phyloP scores from a whole-genome alignment of 805 yeast genomes.

The Candida chilensis region DNA sequence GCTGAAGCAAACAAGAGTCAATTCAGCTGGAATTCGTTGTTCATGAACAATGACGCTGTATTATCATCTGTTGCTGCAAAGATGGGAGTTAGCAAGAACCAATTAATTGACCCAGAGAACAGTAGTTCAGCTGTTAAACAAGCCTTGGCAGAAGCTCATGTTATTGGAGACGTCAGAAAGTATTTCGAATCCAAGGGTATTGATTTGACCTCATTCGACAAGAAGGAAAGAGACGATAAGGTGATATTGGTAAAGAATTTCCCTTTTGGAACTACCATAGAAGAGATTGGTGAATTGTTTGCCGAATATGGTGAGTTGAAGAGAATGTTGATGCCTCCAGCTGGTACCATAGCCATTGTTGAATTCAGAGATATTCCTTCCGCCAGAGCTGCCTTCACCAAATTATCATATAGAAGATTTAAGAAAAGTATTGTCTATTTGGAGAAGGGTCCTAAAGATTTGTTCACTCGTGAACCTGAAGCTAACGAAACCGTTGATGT shows the following conservation, averaged over 20 bases:
- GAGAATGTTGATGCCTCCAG: constrained; percentile 87
- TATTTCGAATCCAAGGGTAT: constrained; percentile 83
- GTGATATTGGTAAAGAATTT: constrained; percentile 83
- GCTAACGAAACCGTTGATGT: constrained; percentile 18
- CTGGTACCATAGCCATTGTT: constrained; percentile 91
- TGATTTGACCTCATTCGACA: constrained; percentile 63
- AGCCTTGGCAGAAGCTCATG: constrained; percentile 95
- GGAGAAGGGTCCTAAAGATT: constrained; percentile 87
- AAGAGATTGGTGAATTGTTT: constrained; percentile 78
- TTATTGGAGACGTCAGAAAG: constrained; percentile 81
- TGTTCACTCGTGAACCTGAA: constrained; percentile 56
- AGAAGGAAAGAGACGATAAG: constrained; percentile 67
- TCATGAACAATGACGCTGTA: constrained; percentile 86
- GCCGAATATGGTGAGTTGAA: constrained; percentile 70
- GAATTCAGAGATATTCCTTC: constrained; percentile 77
- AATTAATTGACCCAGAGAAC: constrained; percentile 80
- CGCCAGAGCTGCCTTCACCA: constrained; percentile 85
- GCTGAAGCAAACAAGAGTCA: constrained; percentile 78
- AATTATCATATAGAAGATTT: constrained; percentile 79
- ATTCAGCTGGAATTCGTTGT: constrained; percentile 93
- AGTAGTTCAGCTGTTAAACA: constrained; percentile 89
- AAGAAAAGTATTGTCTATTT: constrained; percentile 81
- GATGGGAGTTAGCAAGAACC: constrained; percentile 75
- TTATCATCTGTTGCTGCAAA: constrained; percentile 81
- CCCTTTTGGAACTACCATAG: constrained; percentile 76